Evolutionary conservation across 176 grass and related monocot species (phyloP).

Genomic region (Zoysia japonica): DNA sequence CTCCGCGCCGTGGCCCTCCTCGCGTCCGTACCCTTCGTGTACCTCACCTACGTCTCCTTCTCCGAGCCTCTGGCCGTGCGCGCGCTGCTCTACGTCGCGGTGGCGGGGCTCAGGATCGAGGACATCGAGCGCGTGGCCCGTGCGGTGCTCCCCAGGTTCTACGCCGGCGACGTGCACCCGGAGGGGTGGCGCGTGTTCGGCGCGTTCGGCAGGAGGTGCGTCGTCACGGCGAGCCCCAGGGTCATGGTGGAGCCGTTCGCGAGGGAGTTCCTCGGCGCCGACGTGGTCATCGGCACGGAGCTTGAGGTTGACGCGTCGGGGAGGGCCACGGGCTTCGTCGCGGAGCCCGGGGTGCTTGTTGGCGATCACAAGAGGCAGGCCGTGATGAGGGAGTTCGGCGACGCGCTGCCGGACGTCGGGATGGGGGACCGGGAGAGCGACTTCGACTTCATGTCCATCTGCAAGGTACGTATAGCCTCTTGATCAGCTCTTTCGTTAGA

Average conservation of each 20-base stretch:
- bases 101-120: slow-evolving; percentile 38
- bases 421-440: slow-evolving; percentile 72
- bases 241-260: slow-evolving; percentile 70
- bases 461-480: slow-evolving; percentile 46
- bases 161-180: slow-evolving; percentile 83
- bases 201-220: slow-evolving; percentile 53
- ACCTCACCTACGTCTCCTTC: slow-evolving; percentile 71
- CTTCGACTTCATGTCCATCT: slow-evolving; percentile 75
- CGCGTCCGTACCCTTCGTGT: slow-evolving; percentile 58
- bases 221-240: slow-evolving; percentile 70
- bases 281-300: slow-evolving; percentile 72
- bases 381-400: slow-evolving; percentile 55
- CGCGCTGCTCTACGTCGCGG: slow-evolving; percentile 65
- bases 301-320: slow-evolving; percentile 52
- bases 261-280: slow-evolving; percentile 55
- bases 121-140: slow-evolving; percentile 63
- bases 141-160: slow-evolving; percentile 79
- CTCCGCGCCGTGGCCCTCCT: slow-evolving; percentile 58
- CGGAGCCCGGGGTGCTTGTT: slow-evolving; percentile 55
- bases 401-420: slow-evolving; percentile 59
- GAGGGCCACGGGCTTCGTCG: slow-evolving; percentile 56
- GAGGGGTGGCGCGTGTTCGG: slow-evolving; percentile 82
- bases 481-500: not conserved
- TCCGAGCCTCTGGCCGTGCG: slow-evolving; percentile 64
- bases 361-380: slow-evolving; percentile 60